These are phyloP conservation scores for Pseudonitzschia delicatissima DNA, from an alignment of 108 stramenopile species.

Conservation along the genomic window DNA sequence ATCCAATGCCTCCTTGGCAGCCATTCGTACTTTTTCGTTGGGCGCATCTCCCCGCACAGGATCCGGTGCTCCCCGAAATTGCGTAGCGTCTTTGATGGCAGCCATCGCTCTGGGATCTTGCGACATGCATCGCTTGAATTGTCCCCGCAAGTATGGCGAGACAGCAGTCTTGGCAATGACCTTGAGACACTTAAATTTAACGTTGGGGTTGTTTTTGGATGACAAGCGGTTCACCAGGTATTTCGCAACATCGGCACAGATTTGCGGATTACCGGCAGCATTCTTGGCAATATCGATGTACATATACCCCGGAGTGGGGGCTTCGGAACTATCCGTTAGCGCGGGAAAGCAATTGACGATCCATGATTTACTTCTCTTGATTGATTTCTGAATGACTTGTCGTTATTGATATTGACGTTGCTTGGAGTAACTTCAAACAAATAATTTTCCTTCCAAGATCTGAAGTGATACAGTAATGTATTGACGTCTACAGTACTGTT, in stretches of 20 bases:
- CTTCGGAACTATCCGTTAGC: conserved; percentile 87
- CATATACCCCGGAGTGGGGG: conserved; percentile 97
- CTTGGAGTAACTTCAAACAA: neutral
- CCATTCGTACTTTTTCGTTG: conserved; percentile 82
- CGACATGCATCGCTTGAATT: conserved; percentile 88
- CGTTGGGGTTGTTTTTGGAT: conserved; percentile 82
- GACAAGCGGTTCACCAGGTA: conserved; percentile 73
- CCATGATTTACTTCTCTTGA: conserved; percentile 46
- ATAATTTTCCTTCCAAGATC: neutral
- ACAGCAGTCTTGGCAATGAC: conserved; percentile 66
- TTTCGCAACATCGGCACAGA: conserved; percentile 65
- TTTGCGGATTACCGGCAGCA: conserved; percentile 72
- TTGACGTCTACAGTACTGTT: too few relatives aligned
- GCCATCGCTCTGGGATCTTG: conserved; percentile 67
- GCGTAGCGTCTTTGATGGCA: conserved; percentile 85
- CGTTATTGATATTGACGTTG: too few relatives aligned
- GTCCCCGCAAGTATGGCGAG: conserved; percentile 51
- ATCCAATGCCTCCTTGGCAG: conserved; percentile 95
- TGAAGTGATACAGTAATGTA: too few relatives aligned
- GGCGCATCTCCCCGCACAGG: conserved; percentile 94
- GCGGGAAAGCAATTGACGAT: conserved; percentile 64
- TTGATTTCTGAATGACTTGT: neutral
- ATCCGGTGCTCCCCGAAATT: conserved; percentile 89
- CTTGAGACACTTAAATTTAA: conserved; percentile 90
- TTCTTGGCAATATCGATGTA: conserved; percentile 95